A percentile compares a stretch with the other conserved stretches of the same genome.
Conservation (phyloP, 1,284 basidiomycete species). For the Blastosporella zonata region DNA sequence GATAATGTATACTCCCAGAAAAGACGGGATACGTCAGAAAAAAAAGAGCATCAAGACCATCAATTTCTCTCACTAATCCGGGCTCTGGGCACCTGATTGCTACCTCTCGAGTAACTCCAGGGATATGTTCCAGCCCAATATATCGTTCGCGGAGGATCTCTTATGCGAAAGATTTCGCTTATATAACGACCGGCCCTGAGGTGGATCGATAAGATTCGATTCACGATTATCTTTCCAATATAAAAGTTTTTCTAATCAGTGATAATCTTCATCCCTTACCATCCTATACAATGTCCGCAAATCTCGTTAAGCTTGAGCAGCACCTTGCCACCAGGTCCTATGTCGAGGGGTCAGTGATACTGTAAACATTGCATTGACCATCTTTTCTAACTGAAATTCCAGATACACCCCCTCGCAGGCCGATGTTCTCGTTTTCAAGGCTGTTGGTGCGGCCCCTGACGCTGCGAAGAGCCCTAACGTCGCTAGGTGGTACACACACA, state of each 20-base stretch:
- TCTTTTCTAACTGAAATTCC: constrained; percentile 4
- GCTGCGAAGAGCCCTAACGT: constrained; percentile 74
- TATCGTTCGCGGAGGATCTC: no score
- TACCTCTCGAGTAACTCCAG: no score
- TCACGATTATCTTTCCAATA: constrained; percentile 5
- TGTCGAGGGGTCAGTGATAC: constrained; percentile 80
- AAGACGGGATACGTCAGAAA: no score
- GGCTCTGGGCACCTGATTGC: no score
- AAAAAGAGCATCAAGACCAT: no score
- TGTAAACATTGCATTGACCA: neutral
- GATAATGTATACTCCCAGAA: no score
- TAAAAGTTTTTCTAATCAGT: constrained; percentile 19
- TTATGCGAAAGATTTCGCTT: constrained; percentile 9
- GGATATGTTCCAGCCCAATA: no score
- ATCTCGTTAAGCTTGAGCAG: constrained; percentile 77
- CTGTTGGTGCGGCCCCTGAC: constrained; percentile 62
- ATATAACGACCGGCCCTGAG: constrained; percentile 19
- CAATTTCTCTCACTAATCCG: no score
- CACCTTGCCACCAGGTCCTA: constrained; percentile 87
- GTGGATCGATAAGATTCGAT: constrained; percentile 10
- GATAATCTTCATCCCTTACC: constrained; percentile 17
- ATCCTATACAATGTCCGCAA: constrained; percentile 60
- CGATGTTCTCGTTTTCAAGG: constrained; percentile 92
- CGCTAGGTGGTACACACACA: constrained; percentile 94
- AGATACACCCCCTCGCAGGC: constrained; percentile 96